Evolutionary conservation across 495 filamentous ascomycete genomes (phyloP).

Genomic region (Hypoxylon fragiforme): DNA sequence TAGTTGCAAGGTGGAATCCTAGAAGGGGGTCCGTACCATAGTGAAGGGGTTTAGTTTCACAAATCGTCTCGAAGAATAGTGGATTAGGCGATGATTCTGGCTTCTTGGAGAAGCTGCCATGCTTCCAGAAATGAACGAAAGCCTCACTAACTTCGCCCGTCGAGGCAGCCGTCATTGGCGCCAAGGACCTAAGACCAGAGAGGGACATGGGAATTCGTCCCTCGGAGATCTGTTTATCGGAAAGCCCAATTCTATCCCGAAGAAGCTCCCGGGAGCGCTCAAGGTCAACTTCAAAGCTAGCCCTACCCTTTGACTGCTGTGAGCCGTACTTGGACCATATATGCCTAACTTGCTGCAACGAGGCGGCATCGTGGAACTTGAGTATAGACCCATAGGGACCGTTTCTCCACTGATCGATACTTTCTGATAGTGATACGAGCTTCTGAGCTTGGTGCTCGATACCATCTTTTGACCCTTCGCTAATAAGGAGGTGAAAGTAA

Average conservation of each 20-base stretch:
- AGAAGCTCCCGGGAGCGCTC: neutral
- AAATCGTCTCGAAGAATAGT: slow-evolving; percentile 16
- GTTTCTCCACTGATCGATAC: slow-evolving; percentile 26
- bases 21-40: slow-evolving; percentile 33
- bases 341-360: slow-evolving; percentile 22
- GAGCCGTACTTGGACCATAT: slow-evolving; percentile 32
- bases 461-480: slow-evolving; percentile 4
- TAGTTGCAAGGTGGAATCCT: slow-evolving; percentile 39
- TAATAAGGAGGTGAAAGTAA: slow-evolving; percentile 36
- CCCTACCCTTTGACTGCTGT: neutral
- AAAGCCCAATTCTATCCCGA: neutral
- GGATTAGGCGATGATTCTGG: slow-evolving; percentile 22
- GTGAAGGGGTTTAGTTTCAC: slow-evolving; percentile 24
- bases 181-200: slow-evolving; percentile 9
- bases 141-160: neutral
- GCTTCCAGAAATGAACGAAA: slow-evolving; percentile 10
- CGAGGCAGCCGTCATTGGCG: slow-evolving; percentile 6
- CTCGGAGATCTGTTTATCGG: too few species aligned
- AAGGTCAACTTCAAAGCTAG: slow-evolving; percentile 16
- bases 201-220: too few species aligned
- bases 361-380: slow-evolving; percentile 33
- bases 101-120: slow-evolving; percentile 6
- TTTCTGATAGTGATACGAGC: slow-evolving; percentile 18
- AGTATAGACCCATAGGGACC: slow-evolving; percentile 31
- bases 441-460: slow-evolving; percentile 32